Evolutionary conservation across 345 rosid genomes (phyloP).

Genomic region (thale cress (Arabidopsis thaliana)): TAIR10.1 NC_003074.8:492001-492500

Average conservation of each 20-base stretch:
- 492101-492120: slow-evolving; percentile 34
- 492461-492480: slow-evolving; percentile 9
- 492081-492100: not conserved
- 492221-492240: slow-evolving; percentile 71
- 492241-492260: slow-evolving; percentile 78
- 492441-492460: slow-evolving; percentile 63
- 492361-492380: slow-evolving; percentile 96
- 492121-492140: slow-evolving; percentile 82
- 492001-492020: slow-evolving; percentile 13
- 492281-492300: slow-evolving; percentile 37
- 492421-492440: slow-evolving; percentile 60
- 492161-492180: slow-evolving; percentile 86
- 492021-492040: slow-evolving; percentile 20
- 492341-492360: slow-evolving; percentile 49
- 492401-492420: slow-evolving; percentile 65
- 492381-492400: slow-evolving; percentile 76
- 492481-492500: not conserved
- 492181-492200: slow-evolving; percentile 63
- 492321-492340: not conserved
- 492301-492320: slow-evolving; percentile 9
- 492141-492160: slow-evolving; percentile 66
- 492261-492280: slow-evolving; percentile 98
- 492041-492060: slow-evolving; percentile 18
- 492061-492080: not conserved
- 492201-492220: slow-evolving; percentile 62